Percentiles rank a stretch among this genome's conserved stretches.
phyloP scores from a whole-genome alignment of 768 basidiomycete species.

The Lactarius akahatsu region DNA sequence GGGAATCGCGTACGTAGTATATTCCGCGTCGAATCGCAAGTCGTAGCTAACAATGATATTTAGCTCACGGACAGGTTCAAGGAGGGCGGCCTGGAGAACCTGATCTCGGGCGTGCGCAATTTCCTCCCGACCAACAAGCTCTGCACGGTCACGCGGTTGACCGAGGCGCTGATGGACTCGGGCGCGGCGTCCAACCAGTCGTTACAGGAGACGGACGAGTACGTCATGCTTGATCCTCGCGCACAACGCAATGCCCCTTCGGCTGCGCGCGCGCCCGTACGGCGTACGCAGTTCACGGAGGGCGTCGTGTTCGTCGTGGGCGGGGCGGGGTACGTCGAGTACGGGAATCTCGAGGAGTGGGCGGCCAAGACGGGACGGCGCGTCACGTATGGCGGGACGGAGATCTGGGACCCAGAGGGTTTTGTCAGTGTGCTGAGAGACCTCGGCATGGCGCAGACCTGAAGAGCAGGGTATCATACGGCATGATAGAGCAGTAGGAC shows the following conservation, averaged over 20 bases:
- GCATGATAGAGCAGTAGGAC: neutral
- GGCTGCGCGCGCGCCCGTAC: constrained; percentile 38
- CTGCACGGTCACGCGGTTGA: constrained; percentile 85
- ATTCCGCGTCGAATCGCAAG: neutral
- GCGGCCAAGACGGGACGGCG: constrained; percentile 75
- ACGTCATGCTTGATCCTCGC: constrained; percentile 55
- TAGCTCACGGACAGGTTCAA: constrained; percentile 91
- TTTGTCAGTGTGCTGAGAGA: constrained; percentile 74
- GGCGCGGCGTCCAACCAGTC: constrained; percentile 88
- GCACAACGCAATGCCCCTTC: constrained; percentile 39
- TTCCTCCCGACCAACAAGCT: constrained; percentile 95
- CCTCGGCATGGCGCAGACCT: constrained; percentile 51
- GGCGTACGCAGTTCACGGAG: constrained; percentile 79
- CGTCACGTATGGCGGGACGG: constrained; percentile 94
- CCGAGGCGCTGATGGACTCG: constrained; percentile 98
- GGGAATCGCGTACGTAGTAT: constrained; percentile 72
- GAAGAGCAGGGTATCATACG: neutral
- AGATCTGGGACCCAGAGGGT: constrained; percentile 85
- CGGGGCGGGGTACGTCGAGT: constrained; percentile 96
- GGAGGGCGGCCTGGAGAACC: constrained; percentile 94
- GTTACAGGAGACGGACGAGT: constrained; percentile 49
- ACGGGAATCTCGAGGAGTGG: constrained; percentile 96
- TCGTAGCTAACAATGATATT: neutral
- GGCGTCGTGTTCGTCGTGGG: constrained; percentile 94
- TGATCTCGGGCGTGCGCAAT: constrained; percentile 97